A percentile compares a stretch with the other conserved stretches of the same genome.
phyloP scores from a whole-genome alignment of 1,284 basidiomycete species.

The Fomitopsis palustris region DNA sequence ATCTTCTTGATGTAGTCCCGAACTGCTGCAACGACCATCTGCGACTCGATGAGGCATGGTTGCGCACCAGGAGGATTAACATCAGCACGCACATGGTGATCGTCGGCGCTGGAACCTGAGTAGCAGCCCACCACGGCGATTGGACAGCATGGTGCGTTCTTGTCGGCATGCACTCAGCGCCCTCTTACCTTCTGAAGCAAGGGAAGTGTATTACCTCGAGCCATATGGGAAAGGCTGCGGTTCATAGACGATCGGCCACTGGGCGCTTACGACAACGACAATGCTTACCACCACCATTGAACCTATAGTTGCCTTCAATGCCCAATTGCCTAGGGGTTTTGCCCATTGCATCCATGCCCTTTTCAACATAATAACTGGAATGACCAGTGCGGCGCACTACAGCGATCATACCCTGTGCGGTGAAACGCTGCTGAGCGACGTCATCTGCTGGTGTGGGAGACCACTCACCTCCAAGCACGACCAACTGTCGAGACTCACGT shows the following conservation, averaged over 20 bases:
- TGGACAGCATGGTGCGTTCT: constrained; percentile 80
- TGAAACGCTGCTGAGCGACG: not conserved
- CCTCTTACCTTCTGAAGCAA: not conserved
- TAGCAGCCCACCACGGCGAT: constrained; percentile 77
- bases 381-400: constrained; percentile 79
- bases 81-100: constrained; percentile 58
- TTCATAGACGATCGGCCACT: constrained; percentile 5
- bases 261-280: not conserved
- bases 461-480: constrained; percentile 50
- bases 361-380: constrained; percentile 79
- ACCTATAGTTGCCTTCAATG: constrained; percentile 55
- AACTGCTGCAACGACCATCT: constrained; percentile 65
- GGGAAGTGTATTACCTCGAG: constrained; percentile 49
- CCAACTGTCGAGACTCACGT: constrained; percentile 80
- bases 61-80: not conserved
- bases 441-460: not conserved
- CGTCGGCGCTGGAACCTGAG: constrained; percentile 77
- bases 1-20: constrained; percentile 69
- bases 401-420: constrained; percentile 57
- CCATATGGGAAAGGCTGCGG: constrained; percentile 79
- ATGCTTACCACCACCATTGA: constrained; percentile 71
- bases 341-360: constrained; percentile 78
- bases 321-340: constrained; percentile 70
- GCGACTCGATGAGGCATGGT: not conserved
- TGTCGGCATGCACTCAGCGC: constrained; percentile 11